phyloP scores from a whole-genome alignment of 2,329 filamentous ascomycete genomes.

The Dactylellina drechsleri region DNA sequence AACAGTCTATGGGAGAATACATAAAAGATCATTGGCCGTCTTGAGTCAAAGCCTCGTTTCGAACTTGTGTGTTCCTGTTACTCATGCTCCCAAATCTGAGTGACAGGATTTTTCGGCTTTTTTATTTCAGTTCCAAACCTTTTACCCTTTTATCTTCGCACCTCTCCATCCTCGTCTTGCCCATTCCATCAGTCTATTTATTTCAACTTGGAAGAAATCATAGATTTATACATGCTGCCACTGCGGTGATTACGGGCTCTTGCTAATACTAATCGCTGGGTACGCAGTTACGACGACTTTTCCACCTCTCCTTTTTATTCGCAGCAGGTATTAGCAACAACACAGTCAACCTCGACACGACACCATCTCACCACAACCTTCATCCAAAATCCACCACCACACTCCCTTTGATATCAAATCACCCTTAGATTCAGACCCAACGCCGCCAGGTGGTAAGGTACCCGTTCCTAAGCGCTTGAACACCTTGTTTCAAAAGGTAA shows the following conservation, averaged over 20 bases:
- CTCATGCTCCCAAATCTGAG: constrained; percentile 11
- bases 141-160: not conserved
- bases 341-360: not conserved
- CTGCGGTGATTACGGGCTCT: no score
- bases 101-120: not conserved
- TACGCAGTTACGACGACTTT: no score
- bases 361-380: no score
- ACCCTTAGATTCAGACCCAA: not conserved
- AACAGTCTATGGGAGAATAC: constrained; percentile 2
- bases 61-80: constrained; percentile 34
- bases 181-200: no score
- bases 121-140: not conserved
- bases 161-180: no score
- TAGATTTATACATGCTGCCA: no score
- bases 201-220: no score
- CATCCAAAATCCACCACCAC: not conserved
- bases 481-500: constrained; percentile 27
- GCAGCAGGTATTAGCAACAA: not conserved
- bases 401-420: not conserved
- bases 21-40: constrained; percentile 33
- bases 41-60: constrained; percentile 44
- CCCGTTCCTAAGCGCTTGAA: constrained; percentile 22
- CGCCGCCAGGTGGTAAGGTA: not conserved
- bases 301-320: no score
- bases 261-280: no score